Evolutionary conservation across 345 rosid genomes (phyloP), one percentile per base, ranked within the genome.

Genomic region (Populus deltoides): DNA sequence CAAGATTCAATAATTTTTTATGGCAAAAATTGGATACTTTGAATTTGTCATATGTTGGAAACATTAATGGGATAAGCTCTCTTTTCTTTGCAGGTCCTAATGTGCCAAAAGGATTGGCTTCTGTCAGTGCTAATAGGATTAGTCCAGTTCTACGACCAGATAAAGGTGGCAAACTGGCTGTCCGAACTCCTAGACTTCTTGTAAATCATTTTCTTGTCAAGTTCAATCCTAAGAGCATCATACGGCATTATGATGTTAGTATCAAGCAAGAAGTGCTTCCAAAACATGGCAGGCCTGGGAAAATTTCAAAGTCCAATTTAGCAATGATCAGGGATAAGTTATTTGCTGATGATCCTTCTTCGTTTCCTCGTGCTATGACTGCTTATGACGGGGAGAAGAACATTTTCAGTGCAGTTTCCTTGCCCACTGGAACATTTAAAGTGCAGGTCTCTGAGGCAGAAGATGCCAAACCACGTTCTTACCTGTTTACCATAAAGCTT

Each of bases 311-410:
- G 70, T 49, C 78, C 18, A 68, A 68, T 61, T 83, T 90, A 38
- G 78, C 89, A 43, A 80, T 77, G 78, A 87, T 92, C 68, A 87
- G 89, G 79, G 82, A 89, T 35, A 93, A 91, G 85, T 59, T 90
- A 33, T 89, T 83, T 66, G n/a, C 85, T 1, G 91, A 87, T 38
- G 29, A 87, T 45, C 90, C 87, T 5, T 12, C 33, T 1, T 43
- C 70, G 22, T 92, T 94, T 71, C 94, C 97, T 6, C 53, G 74
- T 6, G 71, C 87, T 24, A 88, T 87, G 93, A 92, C 95, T 3
- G 92, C 89, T 6, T 93, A 92, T 79, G 97, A 93, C 80, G 95
- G 98, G 35, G 92, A 93, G 86, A 92, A 89, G 88, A 94, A 90
- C 81, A 90, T 93, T 41, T 93, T 90, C 73, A 93, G 97, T 73